These are phyloP conservation scores for Huntiella bhutanensis DNA, from an alignment of 2,329 filamentous ascomycete species.

Conservation along the genomic window DNA sequence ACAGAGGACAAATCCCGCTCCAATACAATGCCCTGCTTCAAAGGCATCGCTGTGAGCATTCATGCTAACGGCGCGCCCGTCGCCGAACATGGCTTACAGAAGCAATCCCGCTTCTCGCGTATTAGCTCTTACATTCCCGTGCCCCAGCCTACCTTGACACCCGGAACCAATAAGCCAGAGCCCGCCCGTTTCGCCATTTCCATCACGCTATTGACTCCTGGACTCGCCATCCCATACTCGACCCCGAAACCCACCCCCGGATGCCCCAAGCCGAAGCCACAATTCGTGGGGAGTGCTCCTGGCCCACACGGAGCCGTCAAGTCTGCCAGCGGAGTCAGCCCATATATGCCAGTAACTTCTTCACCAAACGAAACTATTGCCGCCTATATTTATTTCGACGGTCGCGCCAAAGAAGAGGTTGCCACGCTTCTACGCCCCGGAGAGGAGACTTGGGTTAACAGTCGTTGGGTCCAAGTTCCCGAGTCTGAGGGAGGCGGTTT, in stretches of 20 bases:
- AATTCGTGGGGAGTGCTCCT: constrained; percentile 56
- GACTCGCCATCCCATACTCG: constrained; percentile 80
- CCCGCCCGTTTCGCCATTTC: constrained; percentile 95
- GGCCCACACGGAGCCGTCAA: constrained; percentile 31
- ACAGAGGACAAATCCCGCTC: background rate
- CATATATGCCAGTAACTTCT: constrained; percentile 81
- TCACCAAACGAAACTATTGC: constrained; percentile 94
- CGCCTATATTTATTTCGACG: constrained; percentile 98
- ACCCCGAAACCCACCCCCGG: constrained; percentile 60
- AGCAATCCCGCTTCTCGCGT: constrained; percentile 72
- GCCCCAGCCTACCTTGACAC: constrained; percentile 56
- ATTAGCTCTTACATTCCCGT: constrained; percentile 97
- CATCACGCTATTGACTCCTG: constrained; percentile 81
- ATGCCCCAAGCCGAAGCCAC: constrained; percentile 64
- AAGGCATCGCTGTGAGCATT: constrained; percentile 95
- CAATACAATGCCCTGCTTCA: constrained; percentile 74
- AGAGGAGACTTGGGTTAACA: constrained; percentile 98
- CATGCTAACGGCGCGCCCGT: constrained; percentile 67
- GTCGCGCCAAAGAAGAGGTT: constrained; percentile 85
- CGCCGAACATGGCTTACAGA: constrained; percentile 84
- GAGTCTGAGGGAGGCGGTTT: constrained; percentile 81
- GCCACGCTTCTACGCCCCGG: constrained; percentile 80
- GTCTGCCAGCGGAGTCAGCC: constrained; percentile 41
- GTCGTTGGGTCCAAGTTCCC: constrained; percentile 88
- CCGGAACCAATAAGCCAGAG: constrained; percentile 55